phyloP scores from a whole-genome alignment of 768 basidiomycete species.

The Cyclocybe cylindracea region DNA sequence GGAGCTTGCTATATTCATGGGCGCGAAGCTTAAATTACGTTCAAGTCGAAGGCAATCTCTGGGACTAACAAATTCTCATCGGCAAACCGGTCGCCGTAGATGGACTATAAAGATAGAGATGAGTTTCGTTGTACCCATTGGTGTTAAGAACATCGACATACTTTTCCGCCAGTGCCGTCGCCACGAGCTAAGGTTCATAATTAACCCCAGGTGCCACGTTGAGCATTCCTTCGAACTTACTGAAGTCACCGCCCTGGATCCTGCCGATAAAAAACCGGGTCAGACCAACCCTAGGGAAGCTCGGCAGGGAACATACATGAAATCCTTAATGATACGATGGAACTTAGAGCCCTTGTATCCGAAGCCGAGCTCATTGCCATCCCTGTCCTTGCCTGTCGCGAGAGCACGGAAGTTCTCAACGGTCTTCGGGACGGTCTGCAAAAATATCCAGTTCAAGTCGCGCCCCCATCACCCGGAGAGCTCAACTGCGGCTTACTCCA shows the following conservation, averaged over 20 bases:
- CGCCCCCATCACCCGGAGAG: not conserved
- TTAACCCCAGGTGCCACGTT: slow-evolving; percentile 3
- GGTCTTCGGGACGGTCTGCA: slow-evolving; percentile 91
- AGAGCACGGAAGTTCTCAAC: slow-evolving; percentile 97
- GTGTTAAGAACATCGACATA: slow-evolving; percentile 23
- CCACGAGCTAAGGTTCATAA: slow-evolving; percentile 58
- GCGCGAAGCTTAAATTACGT: not conserved
- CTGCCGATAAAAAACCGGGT: slow-evolving; percentile 33
- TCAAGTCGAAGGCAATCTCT: not conserved
- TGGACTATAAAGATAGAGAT: slow-evolving; percentile 51
- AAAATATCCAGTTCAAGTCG: not conserved
- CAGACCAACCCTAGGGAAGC: not conserved
- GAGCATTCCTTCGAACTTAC: slow-evolving; percentile 45
- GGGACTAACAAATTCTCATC: slow-evolving; percentile 91
- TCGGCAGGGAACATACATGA: slow-evolving; percentile 60
- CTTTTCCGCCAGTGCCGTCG: slow-evolving; percentile 92
- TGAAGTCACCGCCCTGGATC: slow-evolving; percentile 99
- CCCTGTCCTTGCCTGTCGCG: slow-evolving; percentile 78
- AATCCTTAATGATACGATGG: slow-evolving; percentile 94
- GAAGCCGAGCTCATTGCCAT: slow-evolving; percentile 75
- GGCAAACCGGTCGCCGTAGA: slow-evolving; percentile 87
- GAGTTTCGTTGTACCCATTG: not conserved
- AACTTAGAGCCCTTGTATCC: slow-evolving; percentile 97
- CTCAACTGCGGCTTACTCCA: slow-evolving; percentile 48
- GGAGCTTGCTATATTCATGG: slow-evolving; percentile 73